These are phyloP conservation scores for Mycena citricolor DNA, from an alignment of 1,284 basidiomycete species.

Conservation along the genomic window DNA sequence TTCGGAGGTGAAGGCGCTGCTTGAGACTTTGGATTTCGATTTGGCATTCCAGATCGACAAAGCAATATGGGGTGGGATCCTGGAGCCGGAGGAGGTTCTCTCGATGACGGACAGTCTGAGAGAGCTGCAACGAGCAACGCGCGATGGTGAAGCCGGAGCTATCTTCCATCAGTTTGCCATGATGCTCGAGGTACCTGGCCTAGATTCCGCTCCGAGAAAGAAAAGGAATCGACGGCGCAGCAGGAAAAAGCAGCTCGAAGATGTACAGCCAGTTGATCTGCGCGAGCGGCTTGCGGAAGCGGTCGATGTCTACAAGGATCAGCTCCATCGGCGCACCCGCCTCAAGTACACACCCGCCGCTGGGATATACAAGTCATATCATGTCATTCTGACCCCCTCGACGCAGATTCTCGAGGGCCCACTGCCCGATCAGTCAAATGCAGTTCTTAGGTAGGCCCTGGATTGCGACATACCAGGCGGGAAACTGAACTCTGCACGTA, in stretches of 20 bases:
- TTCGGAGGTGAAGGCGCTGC: conserved; percentile 24
- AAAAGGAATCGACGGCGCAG: conserved; percentile 13
- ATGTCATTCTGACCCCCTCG: conserved; percentile 55
- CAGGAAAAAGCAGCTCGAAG: conserved; percentile 10
- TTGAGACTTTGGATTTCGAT: conserved; percentile 32
- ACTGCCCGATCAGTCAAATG: conserved; percentile 57
- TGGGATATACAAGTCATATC: conserved; percentile 36
- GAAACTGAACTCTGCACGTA: neutral
- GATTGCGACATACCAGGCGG: neutral
- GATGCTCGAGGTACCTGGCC: conserved; percentile 25
- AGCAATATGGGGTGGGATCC: conserved; percentile 29
- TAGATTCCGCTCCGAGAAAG: conserved; percentile 8
- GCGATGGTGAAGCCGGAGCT: conserved; percentile 23
- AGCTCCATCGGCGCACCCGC: conserved; percentile 27
- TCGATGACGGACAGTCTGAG: conserved; percentile 25
- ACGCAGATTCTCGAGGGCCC: conserved; percentile 52
- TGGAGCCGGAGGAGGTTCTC: conserved; percentile 27
- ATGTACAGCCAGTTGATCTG: conserved; percentile 13
- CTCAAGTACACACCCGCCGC: conserved; percentile 26
- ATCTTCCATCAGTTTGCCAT: conserved; percentile 34
- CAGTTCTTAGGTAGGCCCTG: conserved; percentile 43
- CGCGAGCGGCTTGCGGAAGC: conserved; percentile 26
- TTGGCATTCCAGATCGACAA: conserved; percentile 43
- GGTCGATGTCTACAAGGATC: conserved; percentile 25
- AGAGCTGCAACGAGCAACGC: conserved; percentile 23